These are phyloP conservation scores for Coprinopsis cinerea DNA, from an alignment of 768 basidiomycete genomes.

Conservation along the genomic window DNA sequence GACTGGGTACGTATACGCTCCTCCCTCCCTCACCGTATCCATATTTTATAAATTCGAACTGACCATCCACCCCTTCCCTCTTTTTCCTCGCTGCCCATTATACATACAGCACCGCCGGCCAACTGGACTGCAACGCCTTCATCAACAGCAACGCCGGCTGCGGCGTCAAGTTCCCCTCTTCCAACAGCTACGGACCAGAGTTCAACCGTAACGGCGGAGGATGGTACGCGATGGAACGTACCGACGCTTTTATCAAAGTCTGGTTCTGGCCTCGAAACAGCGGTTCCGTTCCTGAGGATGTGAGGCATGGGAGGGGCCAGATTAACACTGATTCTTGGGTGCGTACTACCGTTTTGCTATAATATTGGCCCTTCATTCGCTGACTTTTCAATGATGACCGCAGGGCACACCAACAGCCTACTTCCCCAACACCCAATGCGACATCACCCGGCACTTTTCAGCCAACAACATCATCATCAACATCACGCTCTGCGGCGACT, in stretches of 20 bases:
- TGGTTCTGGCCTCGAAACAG: conserved; percentile 58
- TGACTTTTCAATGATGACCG: background rate
- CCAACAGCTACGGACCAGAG: conserved; percentile 42
- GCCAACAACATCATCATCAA: conserved; percentile 13
- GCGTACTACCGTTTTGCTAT: background rate
- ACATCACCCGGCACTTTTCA: conserved; percentile 4
- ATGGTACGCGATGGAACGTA: conserved; percentile 52
- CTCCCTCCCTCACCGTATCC: background rate
- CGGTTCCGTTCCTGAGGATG: conserved; percentile 33
- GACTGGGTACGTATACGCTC: conserved; percentile 30
- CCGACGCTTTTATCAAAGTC: conserved; percentile 42
- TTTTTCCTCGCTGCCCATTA: too few relatives aligned
- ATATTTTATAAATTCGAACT: too few relatives aligned
- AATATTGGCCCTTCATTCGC: background rate
- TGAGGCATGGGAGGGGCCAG: conserved; percentile 29
- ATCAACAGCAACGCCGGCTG: conserved; percentile 48
- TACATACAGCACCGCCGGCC: conserved; percentile 23
- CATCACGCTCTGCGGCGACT: conserved; percentile 12
- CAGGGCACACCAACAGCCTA: conserved; percentile 8
- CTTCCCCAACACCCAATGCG: conserved; percentile 12
- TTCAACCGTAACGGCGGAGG: conserved; percentile 60
- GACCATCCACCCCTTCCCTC: background rate
- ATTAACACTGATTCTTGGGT: conserved; percentile 49
- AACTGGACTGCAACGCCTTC: conserved; percentile 37
- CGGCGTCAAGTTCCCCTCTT: conserved; percentile 32